These are phyloP conservation scores for Podaxis rugospora DNA, from an alignment of 768 basidiomycete genomes.

Conservation along the genomic window DNA sequence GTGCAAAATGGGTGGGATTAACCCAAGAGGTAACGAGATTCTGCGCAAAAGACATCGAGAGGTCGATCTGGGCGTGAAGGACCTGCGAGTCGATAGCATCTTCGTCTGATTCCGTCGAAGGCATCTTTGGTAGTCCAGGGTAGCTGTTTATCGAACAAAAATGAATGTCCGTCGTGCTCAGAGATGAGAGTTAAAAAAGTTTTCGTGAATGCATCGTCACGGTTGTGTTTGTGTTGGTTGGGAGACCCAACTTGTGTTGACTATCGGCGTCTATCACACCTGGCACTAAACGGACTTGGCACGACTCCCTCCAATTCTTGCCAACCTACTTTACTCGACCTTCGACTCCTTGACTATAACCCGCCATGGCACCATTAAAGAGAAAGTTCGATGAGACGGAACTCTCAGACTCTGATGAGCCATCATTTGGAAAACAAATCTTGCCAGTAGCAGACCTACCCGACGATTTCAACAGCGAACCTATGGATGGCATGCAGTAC, in stretches of 20 bases:
- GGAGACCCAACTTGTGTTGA: background rate
- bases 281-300: background rate
- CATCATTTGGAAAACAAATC: constrained; percentile 61
- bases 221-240: background rate
- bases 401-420: constrained; percentile 58
- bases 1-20: constrained; percentile 43
- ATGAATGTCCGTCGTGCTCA: background rate
- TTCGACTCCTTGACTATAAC: background rate
- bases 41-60: constrained; percentile 74
- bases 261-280: constrained; percentile 6
- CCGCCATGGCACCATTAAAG: constrained; percentile 40
- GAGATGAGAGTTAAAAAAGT: background rate
- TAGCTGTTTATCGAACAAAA: background rate
- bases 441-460: constrained; percentile 81
- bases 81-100: constrained; percentile 61
- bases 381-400: constrained; percentile 33
- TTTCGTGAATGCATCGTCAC: background rate
- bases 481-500: constrained; percentile 73
- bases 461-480: constrained; percentile 58
- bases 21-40: constrained; percentile 77
- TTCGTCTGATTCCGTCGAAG: constrained; percentile 30
- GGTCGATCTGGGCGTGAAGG: constrained; percentile 79
- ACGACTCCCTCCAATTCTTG: background rate
- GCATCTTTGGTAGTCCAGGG: constrained; percentile 17
- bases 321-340: background rate